Percentiles rank a stretch among this genome's conserved stretches.
These are phyloP conservation scores for Trypanosoma cruzi DNA, from an alignment of 208 protist genomes.

Conservation along the genomic window DNA sequence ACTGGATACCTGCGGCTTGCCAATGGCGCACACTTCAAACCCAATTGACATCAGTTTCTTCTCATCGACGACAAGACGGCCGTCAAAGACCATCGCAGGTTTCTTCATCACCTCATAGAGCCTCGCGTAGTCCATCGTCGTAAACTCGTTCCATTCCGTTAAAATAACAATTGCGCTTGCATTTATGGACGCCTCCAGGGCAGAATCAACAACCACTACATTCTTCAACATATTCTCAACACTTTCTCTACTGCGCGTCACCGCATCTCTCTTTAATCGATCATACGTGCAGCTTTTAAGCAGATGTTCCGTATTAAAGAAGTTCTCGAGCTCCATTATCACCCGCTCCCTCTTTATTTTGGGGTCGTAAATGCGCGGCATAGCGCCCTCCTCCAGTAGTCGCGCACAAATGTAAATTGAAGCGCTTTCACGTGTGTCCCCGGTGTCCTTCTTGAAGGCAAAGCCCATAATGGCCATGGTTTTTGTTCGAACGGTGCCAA, in stretches of 20 bases:
- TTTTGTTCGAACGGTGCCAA: constrained; percentile 94
- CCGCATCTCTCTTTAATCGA: background rate
- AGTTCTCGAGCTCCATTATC: constrained; percentile 67
- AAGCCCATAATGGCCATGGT: constrained; percentile 95
- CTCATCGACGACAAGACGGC: constrained; percentile 85
- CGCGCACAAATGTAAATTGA: constrained; percentile 89
- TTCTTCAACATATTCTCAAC: constrained; percentile 27
- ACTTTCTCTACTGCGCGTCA: background rate
- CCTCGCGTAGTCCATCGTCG: constrained; percentile 74
- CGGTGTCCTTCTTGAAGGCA: constrained; percentile 99
- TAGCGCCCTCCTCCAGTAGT: constrained; percentile 92
- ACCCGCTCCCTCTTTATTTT: constrained; percentile 79
- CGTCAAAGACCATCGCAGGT: constrained; percentile 97
- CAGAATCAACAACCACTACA: constrained; percentile 36
- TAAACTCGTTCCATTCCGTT: constrained; percentile 99
- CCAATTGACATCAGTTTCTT: constrained; percentile 79
- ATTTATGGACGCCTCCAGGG: constrained; percentile 74
- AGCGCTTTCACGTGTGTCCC: constrained; percentile 95
- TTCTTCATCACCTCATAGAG: constrained; percentile 94
- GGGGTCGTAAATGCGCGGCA: constrained; percentile 96
- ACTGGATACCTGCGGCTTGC: constrained; percentile 32
- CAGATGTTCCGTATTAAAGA: constrained; percentile 40
- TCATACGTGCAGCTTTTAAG: constrained; percentile 9
- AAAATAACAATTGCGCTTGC: constrained; percentile 93
- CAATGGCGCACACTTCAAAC: constrained; percentile 91